Conservation (phyloP, 148 eudicot species). For the Silene uniflora region DNA sequence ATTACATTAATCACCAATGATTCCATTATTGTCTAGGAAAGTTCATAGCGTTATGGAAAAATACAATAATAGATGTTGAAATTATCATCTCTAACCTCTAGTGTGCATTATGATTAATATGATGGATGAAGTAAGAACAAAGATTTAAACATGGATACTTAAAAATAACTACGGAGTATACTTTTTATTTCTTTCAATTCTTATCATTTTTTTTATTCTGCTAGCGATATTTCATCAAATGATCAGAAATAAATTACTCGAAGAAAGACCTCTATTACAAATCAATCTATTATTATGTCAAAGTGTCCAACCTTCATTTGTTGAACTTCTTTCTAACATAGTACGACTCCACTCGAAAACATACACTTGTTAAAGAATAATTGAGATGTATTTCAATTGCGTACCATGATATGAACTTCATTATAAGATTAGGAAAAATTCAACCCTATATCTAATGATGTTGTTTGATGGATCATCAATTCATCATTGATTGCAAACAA, state of each 20-base stretch:
- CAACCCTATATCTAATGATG: conserved; percentile 7
- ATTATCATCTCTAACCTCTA: neutral
- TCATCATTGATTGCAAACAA: neutral
- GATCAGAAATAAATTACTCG: too few species aligned
- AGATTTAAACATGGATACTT: too few species aligned
- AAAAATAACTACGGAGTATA: too few species aligned
- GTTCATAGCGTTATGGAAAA: too few species aligned
- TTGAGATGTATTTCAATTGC: neutral
- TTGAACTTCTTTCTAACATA: neutral
- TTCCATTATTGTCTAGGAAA: too few species aligned
- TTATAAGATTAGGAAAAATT: neutral
- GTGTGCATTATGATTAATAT: neutral
- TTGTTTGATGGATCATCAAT: neutral
- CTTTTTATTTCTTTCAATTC: too few species aligned
- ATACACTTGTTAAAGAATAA: neutral
- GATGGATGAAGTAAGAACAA: too few species aligned
- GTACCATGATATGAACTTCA: conserved; percentile 10
- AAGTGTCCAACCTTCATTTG: neutral
- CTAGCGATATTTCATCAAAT: too few species aligned
- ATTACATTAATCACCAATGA: too few species aligned
- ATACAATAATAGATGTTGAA: too few species aligned
- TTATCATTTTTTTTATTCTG: too few species aligned
- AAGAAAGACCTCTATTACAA: neutral
- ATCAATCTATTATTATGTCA: neutral
- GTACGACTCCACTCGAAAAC: neutral